Base-by-base conservation (phyloP, 176 grass and related monocot genomes). In the Avena sativa region DNA sequence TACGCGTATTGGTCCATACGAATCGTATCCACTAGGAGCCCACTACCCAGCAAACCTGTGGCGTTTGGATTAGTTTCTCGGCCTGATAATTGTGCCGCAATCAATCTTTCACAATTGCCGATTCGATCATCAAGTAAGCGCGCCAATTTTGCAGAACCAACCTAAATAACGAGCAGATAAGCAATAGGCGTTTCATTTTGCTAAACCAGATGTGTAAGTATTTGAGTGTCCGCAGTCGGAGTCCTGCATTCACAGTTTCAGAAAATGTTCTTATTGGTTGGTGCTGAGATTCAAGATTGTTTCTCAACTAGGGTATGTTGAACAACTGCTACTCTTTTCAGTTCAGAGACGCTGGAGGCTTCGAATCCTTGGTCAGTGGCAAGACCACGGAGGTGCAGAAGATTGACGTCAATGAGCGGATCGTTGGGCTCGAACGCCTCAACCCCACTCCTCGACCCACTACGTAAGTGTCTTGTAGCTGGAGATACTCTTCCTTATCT, bases 281-380 rank as follows among this genome's bases (percentile, higher is more conserved):
- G 1, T 40, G 38, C 38, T 40, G 38, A 5, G 8, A 20, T 87
- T 56, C 0, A 47, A 80, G 51, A 5, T 77, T 30, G 59, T 60
- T 59, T 74, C 12, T 77, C 51, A 71, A 28, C 47, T 68, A 81
- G 30, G 23, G 15, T 44, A 9, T 84, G 30, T 81, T 43, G 49
- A 62, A 51, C 7, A 62, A 62, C 26, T 34, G 46, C 57, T 38
- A 16, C 48, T 19, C 8, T 57, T 93, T 93, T 89, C 97, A 99
- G 97, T 96, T 99, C 79, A 92, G 92, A 79, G 97, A 99, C 72
- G 87, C 97, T 84, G 97, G 94, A 57, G 94, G 97, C 44, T 99
- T 99, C 6, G 83, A 96, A 56, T 87, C 97, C 11, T 81, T 96
- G 61, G 81, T 96, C 2, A 87, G 90, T 10, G 94, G 97, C 43